A percentile compares a stretch with the other conserved stretches of the same genome.
Conservation (phyloP, 2,329 filamentous ascomycete species). For the Tolypocladium paradoxum region DNA sequence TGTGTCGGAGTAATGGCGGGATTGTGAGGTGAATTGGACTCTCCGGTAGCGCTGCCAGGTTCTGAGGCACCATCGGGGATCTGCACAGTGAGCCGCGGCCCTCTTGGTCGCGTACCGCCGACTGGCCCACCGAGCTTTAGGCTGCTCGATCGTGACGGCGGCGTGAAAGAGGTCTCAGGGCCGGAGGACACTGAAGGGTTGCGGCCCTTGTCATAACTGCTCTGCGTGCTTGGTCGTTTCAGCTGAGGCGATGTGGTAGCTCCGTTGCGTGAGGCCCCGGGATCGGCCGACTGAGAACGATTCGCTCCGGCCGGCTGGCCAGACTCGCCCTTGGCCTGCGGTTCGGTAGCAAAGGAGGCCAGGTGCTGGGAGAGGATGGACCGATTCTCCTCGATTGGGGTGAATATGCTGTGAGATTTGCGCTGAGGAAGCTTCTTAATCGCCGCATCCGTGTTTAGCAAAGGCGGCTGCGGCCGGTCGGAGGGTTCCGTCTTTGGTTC, state of each 20-base stretch:
- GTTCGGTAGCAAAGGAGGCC: constrained; percentile 51
- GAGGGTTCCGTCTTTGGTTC: constrained; percentile 39
- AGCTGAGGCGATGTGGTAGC: constrained; percentile 45
- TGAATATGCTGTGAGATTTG: constrained; percentile 89
- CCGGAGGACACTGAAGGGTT: constrained; percentile 48
- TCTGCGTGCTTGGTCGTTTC: constrained; percentile 37
- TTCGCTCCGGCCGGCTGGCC: constrained; percentile 20
- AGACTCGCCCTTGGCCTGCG: constrained; percentile 28
- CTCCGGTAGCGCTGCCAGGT: constrained; percentile 59
- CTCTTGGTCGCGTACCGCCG: constrained; percentile 61
- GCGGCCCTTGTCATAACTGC: constrained; percentile 32
- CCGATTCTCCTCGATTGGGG: constrained; percentile 85
- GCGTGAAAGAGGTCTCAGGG: constrained; percentile 53
- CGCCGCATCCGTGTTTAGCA: constrained; percentile 38
- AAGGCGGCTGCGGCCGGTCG: constrained; percentile 32
- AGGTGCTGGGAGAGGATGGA: constrained; percentile 82
- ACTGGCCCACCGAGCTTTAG: constrained; percentile 42
- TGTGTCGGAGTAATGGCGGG: constrained; percentile 49
- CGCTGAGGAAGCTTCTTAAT: constrained; percentile 60
- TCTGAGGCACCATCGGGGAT: constrained; percentile 90
- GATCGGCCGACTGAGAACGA: constrained; percentile 56
- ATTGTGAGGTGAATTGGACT: constrained; percentile 55
- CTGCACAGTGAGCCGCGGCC: constrained; percentile 78
- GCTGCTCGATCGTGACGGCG: constrained; percentile 71
- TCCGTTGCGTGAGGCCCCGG: constrained; percentile 42